Percentiles rank a stretch among this genome's conserved stretches.
phyloP scores from a whole-genome alignment of 2,329 filamentous ascomycete genomes.

The Taxawa tesnikishii region DNA sequence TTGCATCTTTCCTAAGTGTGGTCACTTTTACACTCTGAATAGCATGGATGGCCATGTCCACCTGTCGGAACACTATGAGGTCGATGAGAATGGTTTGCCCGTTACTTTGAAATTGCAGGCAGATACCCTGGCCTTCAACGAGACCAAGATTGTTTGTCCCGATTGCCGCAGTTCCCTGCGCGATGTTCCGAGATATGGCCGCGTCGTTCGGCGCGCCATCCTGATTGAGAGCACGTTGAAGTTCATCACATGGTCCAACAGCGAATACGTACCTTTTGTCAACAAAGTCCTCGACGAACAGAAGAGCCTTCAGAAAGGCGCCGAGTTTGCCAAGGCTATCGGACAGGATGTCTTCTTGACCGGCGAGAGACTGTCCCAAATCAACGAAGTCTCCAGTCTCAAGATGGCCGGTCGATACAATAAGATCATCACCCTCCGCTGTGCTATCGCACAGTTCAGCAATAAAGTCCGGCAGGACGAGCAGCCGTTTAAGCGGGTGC shows the following conservation, averaged over 20 bases:
- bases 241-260: slow-evolving; percentile 45
- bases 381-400: too few relatives aligned
- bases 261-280: slow-evolving; percentile 7
- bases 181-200: slow-evolving; percentile 47
- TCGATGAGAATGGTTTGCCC: slow-evolving; percentile 19
- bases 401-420: slow-evolving; percentile 11
- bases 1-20: slow-evolving; percentile 50
- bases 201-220: slow-evolving; percentile 46
- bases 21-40: slow-evolving; percentile 48
- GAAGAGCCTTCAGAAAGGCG: too few relatives aligned
- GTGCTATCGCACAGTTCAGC: slow-evolving; percentile 13
- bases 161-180: slow-evolving; percentile 48
- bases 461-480: slow-evolving; percentile 29
- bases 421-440: slow-evolving; percentile 7
- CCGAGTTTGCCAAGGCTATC: too few relatives aligned
- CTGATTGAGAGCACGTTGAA: slow-evolving; percentile 54
- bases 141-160: slow-evolving; percentile 41
- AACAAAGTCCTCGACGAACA: background rate
- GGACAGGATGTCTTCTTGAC: too few relatives aligned
- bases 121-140: slow-evolving; percentile 37
- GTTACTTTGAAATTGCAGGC: slow-evolving; percentile 22
- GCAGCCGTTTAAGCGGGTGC: slow-evolving; percentile 38
- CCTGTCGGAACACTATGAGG: slow-evolving; percentile 38
- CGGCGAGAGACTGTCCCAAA: too few relatives aligned
- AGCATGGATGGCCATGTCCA: slow-evolving; percentile 51